phyloP scores from a whole-genome alignment of 139 green algal genomes.

The Chlamydomonas sphaeroides region DNA sequence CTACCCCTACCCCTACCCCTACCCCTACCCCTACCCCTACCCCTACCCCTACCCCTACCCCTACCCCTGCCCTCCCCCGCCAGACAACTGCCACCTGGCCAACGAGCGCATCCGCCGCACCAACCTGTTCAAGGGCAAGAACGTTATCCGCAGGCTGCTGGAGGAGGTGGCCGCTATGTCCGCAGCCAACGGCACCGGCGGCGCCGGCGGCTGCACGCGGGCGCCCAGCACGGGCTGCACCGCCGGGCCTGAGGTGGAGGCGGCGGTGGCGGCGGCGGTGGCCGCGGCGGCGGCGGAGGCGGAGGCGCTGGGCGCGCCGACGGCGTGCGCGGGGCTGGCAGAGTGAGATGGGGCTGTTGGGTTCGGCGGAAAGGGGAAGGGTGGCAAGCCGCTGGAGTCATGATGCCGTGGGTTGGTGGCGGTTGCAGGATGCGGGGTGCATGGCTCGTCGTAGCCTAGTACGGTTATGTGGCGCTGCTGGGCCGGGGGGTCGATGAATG shows the following conservation, averaged over 20 bases:
- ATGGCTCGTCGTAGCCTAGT: too few species aligned
- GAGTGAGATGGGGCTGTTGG: too few species aligned
- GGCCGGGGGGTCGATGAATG: too few species aligned
- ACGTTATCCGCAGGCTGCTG: slow-evolving; percentile 81
- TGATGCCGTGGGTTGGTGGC: too few species aligned
- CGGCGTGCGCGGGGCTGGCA: neutral
- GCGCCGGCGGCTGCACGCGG: neutral
- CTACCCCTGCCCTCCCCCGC: too few species aligned
- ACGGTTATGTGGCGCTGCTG: too few species aligned
- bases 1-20: too few species aligned
- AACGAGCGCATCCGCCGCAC: slow-evolving; percentile 88
- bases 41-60: too few species aligned
- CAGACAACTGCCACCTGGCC: slow-evolving; percentile 88
- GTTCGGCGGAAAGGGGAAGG: too few species aligned
- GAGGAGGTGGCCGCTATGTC: slow-evolving; percentile 59
- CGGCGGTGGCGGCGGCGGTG: neutral
- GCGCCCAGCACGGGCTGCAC: neutral
- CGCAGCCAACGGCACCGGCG: neutral
- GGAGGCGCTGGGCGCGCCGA: neutral
- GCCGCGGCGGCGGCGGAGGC: neutral
- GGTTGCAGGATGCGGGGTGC: too few species aligned
- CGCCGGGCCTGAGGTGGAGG: neutral
- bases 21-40: too few species aligned
- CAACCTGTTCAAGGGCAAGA: slow-evolving; percentile 90
- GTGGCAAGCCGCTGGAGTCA: too few species aligned